Percentiles rank a stretch among this genome's conserved stretches.
Evolutionary conservation across 345 rosid genomes (phyloP).

Genomic region (Murraya paniculata): DNA sequence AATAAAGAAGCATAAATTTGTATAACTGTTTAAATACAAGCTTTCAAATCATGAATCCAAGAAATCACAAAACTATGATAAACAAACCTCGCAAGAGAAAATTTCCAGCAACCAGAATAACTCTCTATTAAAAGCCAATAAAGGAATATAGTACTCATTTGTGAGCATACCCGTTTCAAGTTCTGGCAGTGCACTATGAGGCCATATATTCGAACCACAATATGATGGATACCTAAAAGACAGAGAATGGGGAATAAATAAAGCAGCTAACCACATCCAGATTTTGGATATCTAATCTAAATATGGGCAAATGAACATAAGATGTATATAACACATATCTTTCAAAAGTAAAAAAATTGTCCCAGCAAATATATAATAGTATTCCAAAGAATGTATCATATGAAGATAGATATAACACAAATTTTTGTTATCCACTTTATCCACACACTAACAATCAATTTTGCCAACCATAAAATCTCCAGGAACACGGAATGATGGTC

Average conservation of each 20-base stretch:
- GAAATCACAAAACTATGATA: background rate
- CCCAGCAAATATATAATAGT: background rate
- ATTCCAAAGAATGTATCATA: background rate
- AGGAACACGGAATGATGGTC: background rate
- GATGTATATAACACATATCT: background rate
- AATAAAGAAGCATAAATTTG: background rate
- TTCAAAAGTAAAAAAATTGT: background rate
- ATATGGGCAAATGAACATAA: background rate
- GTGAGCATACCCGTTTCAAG: slow-evolving; percentile 68
- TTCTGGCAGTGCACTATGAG: slow-evolving; percentile 63
- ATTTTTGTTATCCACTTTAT: background rate
- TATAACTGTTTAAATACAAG: background rate
- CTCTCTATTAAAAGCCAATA: background rate
- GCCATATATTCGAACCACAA: slow-evolving; percentile 96
- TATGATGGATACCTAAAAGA: slow-evolving; percentile 76
- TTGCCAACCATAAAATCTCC: slow-evolving; percentile 9
- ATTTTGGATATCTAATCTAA: background rate
- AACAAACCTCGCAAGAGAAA: background rate
- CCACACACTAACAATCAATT: background rate
- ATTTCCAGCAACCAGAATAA: background rate
- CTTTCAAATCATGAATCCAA: background rate
- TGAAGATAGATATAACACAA: background rate
- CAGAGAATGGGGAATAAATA: slow-evolving; percentile 10
- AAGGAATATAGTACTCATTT: background rate
- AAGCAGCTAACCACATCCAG: slow-evolving; percentile 5